These are phyloP conservation scores for Cercospora sojina DNA, from an alignment of 2,329 filamentous ascomycete species.

Conservation along the genomic window DNA sequence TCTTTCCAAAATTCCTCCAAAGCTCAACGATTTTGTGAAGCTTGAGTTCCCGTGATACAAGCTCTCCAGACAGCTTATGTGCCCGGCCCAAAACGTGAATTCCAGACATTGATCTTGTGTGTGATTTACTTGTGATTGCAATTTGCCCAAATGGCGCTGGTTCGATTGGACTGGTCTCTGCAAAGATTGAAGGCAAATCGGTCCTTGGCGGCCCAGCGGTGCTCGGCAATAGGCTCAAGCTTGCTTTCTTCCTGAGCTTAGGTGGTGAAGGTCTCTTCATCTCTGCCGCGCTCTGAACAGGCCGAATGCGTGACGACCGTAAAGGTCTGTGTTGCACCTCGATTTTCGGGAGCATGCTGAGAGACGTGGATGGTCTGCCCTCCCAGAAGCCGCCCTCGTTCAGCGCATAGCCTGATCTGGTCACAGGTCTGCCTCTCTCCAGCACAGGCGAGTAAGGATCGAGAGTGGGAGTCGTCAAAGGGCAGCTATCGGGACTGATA, in stretches of 20 bases:
- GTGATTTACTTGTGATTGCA: background rate
- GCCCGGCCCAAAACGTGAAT: background rate
- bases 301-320: background rate
- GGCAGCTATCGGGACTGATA: background rate
- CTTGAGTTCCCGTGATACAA: background rate
- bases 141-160: background rate
- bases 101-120: background rate
- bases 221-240: background rate
- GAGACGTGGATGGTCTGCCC: background rate
- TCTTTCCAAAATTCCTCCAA: conserved; percentile 4
- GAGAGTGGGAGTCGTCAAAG: background rate
- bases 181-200: background rate
- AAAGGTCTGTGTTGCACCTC: background rate
- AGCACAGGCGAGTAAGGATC: background rate
- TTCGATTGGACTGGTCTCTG: background rate
- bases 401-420: background rate
- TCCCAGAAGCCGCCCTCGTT: background rate
- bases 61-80: background rate
- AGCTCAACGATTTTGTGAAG: conserved; percentile 1
- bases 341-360: background rate
- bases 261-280: background rate
- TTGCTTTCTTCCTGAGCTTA: background rate
- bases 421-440: background rate
- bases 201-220: background rate
- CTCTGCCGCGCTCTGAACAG: background rate